Conservation (phyloP, 129 eudicot genomes). For the Flaveria brownii region DNA sequence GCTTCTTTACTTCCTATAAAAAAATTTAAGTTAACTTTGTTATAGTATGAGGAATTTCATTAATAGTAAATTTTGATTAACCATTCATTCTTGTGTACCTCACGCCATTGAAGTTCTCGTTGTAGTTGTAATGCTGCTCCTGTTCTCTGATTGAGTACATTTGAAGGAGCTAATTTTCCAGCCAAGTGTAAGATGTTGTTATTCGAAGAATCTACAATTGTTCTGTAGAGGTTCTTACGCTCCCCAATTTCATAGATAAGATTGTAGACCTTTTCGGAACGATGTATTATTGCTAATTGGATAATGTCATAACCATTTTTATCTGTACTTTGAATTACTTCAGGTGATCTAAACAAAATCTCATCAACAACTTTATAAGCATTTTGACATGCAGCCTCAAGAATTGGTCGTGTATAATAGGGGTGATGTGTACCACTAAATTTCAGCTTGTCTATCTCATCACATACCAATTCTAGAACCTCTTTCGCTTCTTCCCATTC, state of each 20-base stretch:
- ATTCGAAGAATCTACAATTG: conserved; percentile 8
- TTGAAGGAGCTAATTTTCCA: conserved; percentile 18
- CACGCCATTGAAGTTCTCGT: conserved; percentile 35
- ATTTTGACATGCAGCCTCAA: conserved; percentile 30
- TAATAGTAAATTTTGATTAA: neutral
- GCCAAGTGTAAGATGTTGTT: conserved; percentile 38
- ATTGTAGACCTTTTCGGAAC: conserved; percentile 28
- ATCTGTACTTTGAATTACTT: neutral
- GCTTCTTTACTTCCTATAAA: conserved; percentile 26
- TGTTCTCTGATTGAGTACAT: neutral
- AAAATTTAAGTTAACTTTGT: neutral
- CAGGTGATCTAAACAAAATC: conserved; percentile 4
- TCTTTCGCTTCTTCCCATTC: neutral
- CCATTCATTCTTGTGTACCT: neutral
- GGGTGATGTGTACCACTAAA: conserved; percentile 13
- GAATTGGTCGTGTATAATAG: conserved; percentile 8
- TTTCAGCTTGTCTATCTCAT: neutral
- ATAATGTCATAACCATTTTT: conserved; percentile 21
- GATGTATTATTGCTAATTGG: conserved; percentile 26
- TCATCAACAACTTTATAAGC: conserved; percentile 23
- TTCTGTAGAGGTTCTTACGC: neutral
- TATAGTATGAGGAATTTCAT: neutral
- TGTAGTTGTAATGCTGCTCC: conserved; percentile 40
- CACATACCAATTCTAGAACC: conserved; percentile 11
- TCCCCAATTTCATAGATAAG: conserved; percentile 17